Evolutionary conservation across 805 yeast species (phyloP).

Genomic region (Middelhovenomyces tepae): DNA sequence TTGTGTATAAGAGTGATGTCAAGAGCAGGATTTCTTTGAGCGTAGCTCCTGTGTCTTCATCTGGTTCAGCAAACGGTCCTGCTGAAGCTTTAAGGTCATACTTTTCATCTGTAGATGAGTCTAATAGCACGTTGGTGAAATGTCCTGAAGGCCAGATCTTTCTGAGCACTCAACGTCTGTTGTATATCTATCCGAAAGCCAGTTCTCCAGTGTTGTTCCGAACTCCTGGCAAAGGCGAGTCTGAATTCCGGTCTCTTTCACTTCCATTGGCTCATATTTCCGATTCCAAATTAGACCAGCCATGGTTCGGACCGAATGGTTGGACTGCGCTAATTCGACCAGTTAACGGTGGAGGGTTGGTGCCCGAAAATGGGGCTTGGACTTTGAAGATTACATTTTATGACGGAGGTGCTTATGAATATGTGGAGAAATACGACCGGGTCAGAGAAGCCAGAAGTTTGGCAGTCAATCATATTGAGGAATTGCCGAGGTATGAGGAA

Average conservation of each 20-base stretch:
- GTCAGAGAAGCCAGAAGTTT: slow-evolving; percentile 13
- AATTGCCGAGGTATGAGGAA: slow-evolving; percentile 13
- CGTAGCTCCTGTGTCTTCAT: no score
- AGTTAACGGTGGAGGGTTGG: slow-evolving; percentile 15
- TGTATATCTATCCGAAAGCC: no score
- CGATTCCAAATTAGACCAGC: slow-evolving; percentile 21
- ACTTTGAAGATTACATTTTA: slow-evolving; percentile 18
- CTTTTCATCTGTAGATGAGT: no score
- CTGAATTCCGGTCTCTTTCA: slow-evolving; percentile 16
- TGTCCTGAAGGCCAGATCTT: no score
- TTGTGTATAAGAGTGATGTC: no score
- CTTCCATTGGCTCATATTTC: slow-evolving; percentile 19
- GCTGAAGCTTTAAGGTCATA: no score
- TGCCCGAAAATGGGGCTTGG: slow-evolving; percentile 20
- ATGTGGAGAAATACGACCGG: slow-evolving; percentile 13
- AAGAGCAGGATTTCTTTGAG: no score
- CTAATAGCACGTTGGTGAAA: no score
- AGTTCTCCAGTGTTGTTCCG: no score
- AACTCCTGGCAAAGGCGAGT: slow-evolving; percentile 25
- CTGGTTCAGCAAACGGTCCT: no score
- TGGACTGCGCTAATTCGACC: slow-evolving; percentile 23
- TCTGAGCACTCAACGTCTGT: no score
- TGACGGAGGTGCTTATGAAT: slow-evolving; percentile 27
- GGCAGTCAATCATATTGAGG: slow-evolving; percentile 15
- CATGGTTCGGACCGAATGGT: slow-evolving; percentile 31